phyloP scores from a whole-genome alignment of 2,329 filamentous ascomycete genomes.

The Colletotrichum theobromicola region DNA sequence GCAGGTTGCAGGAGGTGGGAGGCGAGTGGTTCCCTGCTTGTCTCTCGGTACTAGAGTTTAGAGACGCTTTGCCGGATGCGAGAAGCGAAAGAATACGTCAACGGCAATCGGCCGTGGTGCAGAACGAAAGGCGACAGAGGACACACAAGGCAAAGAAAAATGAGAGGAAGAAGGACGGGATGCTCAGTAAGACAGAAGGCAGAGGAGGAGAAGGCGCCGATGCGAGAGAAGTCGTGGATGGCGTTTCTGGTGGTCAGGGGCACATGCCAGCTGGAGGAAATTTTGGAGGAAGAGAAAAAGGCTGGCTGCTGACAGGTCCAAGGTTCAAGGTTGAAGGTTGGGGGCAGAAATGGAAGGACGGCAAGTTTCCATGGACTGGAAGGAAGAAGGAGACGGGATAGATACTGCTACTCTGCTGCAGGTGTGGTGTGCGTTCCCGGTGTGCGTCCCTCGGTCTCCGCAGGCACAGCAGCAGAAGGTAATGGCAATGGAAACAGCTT shows the following conservation, averaged over 20 bases:
- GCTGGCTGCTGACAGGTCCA: conserved; percentile 15
- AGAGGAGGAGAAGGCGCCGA: not conserved
- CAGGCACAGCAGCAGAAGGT: not conserved
- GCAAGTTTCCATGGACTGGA: not conserved
- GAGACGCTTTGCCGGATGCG: conserved; percentile 1
- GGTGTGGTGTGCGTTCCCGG: not conserved
- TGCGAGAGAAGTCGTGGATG: not conserved
- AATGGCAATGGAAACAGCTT: conserved; percentile 6
- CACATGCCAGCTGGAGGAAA: conserved; percentile 21
- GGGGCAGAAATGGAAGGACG: not conserved
- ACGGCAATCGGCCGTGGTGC: not conserved
- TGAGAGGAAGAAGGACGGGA: conserved; percentile 2
- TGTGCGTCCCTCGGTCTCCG: conserved; percentile 11
- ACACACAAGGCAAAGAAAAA: not conserved
- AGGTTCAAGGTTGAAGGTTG: conserved; percentile 8
- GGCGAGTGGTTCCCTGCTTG: not conserved
- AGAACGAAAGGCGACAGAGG: not conserved
- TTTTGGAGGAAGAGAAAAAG: conserved; percentile 12
- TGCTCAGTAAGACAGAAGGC: not conserved
- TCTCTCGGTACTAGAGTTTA: conserved; percentile 2
- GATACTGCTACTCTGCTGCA: not conserved
- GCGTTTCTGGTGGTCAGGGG: conserved; percentile 13
- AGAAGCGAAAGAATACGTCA: conserved; percentile 20
- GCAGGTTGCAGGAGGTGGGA: conserved; percentile 5
- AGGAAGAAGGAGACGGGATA: not conserved